Evolutionary conservation across 306 rosid species (phyloP), one percentile per base, ranked within the genome.

Genomic region (Pachyrhizus erosus): DNA sequence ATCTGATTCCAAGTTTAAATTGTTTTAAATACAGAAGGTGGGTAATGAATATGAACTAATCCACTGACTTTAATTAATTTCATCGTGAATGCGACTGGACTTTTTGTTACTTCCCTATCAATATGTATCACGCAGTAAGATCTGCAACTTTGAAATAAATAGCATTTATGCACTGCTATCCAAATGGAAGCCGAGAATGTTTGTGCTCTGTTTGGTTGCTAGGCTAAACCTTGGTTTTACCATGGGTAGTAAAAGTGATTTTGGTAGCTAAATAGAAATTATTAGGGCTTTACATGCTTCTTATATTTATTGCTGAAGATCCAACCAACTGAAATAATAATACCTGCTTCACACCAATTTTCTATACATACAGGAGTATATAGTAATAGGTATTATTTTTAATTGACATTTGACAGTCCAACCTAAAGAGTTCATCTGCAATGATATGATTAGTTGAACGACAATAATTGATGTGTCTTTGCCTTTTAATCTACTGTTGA

Each of bases 401-500:
- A 51, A 31, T 18, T 51, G 57, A 78, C 23, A 29, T 29, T 62
- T 15, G 70, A 62, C 57, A 51, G 37, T 61, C 60, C 75, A 80
- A 85, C 71, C 55, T 39, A 81, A 43, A 33, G 73, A 64, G 60
- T 77, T 61, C 12, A 52, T 73, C 73, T 12, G 82, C 82, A 70
- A 58, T 78, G 57, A 78, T 57, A 78, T 46, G 12, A 82, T 82
- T 68, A 68, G 75, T 78, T 82, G 84, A 78, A 49, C 57, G 14
- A 58, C 31, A 78, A 86, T 58, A 73, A 58, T 58, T 60, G 62
- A 15, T 26, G 70, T 42, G 75, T 49, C 46, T 79, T 64, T 80
- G 61, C 75, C 84, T 84, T 84, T 80, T 70, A 80, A 73, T 51
- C 46, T 75, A 75, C 70, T 51, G 29, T 60, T 75, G 34, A 70